Evolutionary conservation across 1,284 basidiomycete genomes (phyloP), one percentile per base, ranked within the genome.

Genomic region (Heterobasidion parviporum): DNA sequence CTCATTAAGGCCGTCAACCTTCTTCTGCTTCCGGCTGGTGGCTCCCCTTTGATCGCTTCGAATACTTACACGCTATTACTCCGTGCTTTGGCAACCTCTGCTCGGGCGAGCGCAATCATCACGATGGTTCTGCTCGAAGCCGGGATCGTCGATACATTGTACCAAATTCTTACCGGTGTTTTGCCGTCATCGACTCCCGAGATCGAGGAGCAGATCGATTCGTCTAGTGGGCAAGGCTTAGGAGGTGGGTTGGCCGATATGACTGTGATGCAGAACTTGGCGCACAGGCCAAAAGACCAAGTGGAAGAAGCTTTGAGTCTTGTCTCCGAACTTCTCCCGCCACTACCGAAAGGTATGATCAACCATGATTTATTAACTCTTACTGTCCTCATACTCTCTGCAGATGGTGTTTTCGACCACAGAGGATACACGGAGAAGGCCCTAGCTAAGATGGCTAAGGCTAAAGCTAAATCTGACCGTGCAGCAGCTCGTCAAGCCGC

Each of bases 211-310:
- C 82, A 89, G 65, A 87, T 87, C 15, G 78, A 76, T 57, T 79
- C 81, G 1, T 70, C 65, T 6, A 73, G 72, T 20, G 83, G 85
- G 1, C 89, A 92, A 68, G 89, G 89, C 8, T 72, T 93, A 1
- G 89, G 89, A 33, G 90, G 89, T 38, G 89, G 92, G 20, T 70
- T 94, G 7, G 90, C 91, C 4, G 95, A 98, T 68, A 95, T 98
- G 92, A 90, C 92, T 7, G 92, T 99, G 38, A 92, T 98, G 83
- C 93, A 98, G 72, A 98, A 96, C 68, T 75, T 99, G 38, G 94
- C 94, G 0, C 94, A 98, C 69, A 81, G 94, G 43, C 92, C 96
- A 9, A 98, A 98, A 73, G 96, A 98, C 62, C 94, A 97, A 68
- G 83, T 98, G 6, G 94, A 97, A 70, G 94, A 98, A 71, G 86